Evolutionary conservation across 2,329 filamentous ascomycete genomes (phyloP).

Genomic region (Claviceps sp.): DNA sequence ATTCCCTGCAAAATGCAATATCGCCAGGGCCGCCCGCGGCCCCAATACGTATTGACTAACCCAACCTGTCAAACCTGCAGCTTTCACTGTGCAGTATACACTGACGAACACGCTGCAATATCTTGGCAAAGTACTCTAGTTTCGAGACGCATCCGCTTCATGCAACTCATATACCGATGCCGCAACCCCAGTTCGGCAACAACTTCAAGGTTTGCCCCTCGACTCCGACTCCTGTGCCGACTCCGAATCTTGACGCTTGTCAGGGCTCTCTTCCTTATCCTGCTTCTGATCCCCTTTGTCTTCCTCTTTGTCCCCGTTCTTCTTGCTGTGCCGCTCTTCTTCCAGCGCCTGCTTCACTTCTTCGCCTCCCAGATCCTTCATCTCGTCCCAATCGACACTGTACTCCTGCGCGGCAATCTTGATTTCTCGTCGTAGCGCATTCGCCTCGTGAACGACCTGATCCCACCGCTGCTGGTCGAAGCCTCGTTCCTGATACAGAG

Average conservation of each 20-base stretch:
- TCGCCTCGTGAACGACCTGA: constrained; percentile 63
- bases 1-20: no score
- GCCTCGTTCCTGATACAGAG: constrained; percentile 61
- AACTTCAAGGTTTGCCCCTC: background rate
- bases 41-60: no score
- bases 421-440: constrained; percentile 64
- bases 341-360: constrained; percentile 46
- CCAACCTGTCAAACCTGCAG: no score
- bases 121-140: background rate
- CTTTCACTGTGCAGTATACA: no score
- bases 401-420: constrained; percentile 73
- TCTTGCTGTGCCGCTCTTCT: constrained; percentile 31
- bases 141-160: background rate
- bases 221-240: constrained; percentile 10
- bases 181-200: background rate
- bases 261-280: constrained; percentile 21
- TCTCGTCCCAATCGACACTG: constrained; percentile 81
- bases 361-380: constrained; percentile 55
- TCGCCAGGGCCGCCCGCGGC: no score
- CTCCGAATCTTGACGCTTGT: constrained; percentile 17
- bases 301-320: constrained; percentile 22
- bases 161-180: background rate
- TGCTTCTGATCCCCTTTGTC: constrained; percentile 26
- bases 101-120: no score
- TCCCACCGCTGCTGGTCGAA: constrained; percentile 74